phyloP scores from a whole-genome alignment of 2,329 filamentous ascomycete genomes.

The Fusarium sp. region DNA sequence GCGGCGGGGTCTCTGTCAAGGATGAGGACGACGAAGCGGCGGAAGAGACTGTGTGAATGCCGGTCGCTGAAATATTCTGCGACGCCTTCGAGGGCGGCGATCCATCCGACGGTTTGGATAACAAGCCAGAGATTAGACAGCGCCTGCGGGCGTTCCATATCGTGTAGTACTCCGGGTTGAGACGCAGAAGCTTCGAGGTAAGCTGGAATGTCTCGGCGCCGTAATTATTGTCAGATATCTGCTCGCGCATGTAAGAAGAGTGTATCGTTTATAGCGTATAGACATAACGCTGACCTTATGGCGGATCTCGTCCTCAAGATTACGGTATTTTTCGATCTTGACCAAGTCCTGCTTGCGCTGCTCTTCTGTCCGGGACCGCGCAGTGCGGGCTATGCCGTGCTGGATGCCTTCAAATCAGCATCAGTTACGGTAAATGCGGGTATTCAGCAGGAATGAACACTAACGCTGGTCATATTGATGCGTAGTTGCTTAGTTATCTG shows the following conservation, averaged over 20 bases:
- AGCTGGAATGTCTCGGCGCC: constrained; percentile 71
- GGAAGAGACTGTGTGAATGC: constrained; percentile 72
- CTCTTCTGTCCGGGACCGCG: constrained; percentile 72
- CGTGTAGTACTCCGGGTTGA: constrained; percentile 91
- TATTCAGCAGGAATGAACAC: not conserved
- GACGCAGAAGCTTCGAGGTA: constrained; percentile 77
- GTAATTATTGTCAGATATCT: constrained; percentile 60
- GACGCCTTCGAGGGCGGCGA: constrained; percentile 67
- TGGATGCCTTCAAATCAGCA: constrained; percentile 55
- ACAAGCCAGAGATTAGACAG: constrained; percentile 71
- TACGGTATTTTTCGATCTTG: constrained; percentile 81
- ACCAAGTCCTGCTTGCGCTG: constrained; percentile 77
- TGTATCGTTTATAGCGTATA: not conserved
- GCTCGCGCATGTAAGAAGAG: constrained; percentile 29
- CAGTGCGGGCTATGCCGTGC: constrained; percentile 85
- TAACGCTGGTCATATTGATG: constrained; percentile 45
- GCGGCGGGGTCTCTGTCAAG: constrained; percentile 64
- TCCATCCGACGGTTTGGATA: constrained; percentile 65
- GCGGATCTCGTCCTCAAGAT: constrained; percentile 76
- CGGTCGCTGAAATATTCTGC: constrained; percentile 65
- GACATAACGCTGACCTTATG: constrained; percentile 64
- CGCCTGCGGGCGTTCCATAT: constrained; percentile 90
- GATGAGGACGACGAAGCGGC: constrained; percentile 68
- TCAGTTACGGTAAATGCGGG: constrained; percentile 37
- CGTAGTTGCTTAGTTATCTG: constrained; percentile 5